These are phyloP conservation scores for Limonium bicolor DNA, from an alignment of 148 eudicot genomes.

Conservation along the genomic window DNA sequence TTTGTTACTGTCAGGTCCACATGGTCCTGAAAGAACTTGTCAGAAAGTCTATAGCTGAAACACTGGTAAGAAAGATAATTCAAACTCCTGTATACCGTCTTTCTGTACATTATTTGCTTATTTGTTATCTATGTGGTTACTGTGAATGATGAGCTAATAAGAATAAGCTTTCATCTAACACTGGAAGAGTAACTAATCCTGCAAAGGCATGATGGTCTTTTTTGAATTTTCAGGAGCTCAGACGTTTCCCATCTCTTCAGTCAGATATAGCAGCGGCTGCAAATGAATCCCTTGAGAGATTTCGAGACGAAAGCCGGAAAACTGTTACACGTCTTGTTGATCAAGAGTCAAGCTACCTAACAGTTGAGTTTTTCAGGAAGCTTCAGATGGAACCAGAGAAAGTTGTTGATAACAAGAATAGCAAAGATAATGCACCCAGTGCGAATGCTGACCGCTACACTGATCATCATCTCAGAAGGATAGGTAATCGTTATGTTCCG, in stretches of 20 bases:
- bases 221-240: constrained; percentile 49
- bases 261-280: constrained; percentile 85
- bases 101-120: too few species aligned
- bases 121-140: too few species aligned
- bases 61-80: constrained; percentile 64
- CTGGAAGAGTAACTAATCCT: too few species aligned
- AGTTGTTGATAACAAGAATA: constrained; percentile 6
- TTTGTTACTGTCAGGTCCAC: too few species aligned
- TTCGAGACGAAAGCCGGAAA: constrained; percentile 89
- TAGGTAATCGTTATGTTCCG: too few species aligned
- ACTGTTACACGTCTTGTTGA: constrained; percentile 85
- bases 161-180: too few species aligned
- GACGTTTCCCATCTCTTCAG: constrained; percentile 91
- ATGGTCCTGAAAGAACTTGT: constrained; percentile 95
- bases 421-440: too few species aligned
- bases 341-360: constrained; percentile 91
- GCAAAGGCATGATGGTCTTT: too few species aligned
- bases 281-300: constrained; percentile 70
- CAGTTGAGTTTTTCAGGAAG: constrained; percentile 91
- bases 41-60: constrained; percentile 73
- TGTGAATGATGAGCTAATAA: too few species aligned
- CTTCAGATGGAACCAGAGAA: constrained; percentile 81
- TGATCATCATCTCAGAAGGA: constrained; percentile 73
- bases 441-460: constrained; percentile 71
- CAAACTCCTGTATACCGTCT: too few species aligned